These are phyloP conservation scores for Aureobasidium zeae DNA, from an alignment of 2,329 filamentous ascomycete genomes.

Conservation along the genomic window DNA sequence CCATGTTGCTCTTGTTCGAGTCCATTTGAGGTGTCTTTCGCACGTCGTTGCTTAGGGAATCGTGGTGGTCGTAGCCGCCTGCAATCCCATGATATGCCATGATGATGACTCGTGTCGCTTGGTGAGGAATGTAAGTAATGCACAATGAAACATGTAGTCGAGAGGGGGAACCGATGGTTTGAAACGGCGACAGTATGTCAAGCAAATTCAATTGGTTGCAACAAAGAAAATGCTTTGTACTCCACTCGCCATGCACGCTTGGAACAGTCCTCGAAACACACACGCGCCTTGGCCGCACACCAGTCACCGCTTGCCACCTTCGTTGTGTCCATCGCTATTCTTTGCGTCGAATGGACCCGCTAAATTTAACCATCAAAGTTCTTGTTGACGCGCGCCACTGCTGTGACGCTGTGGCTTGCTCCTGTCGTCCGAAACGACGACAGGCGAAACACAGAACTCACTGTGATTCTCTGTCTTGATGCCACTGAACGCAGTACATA, in stretches of 20 bases:
- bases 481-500: too few relatives aligned
- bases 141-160: slow-evolving; percentile 2
- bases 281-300: not conserved
- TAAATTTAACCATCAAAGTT: not conserved
- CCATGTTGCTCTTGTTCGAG: slow-evolving; percentile 2
- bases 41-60: slow-evolving; percentile 20
- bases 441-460: too few relatives aligned
- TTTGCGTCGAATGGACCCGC: too few relatives aligned
- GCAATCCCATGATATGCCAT: slow-evolving; percentile 29
- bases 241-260: too few relatives aligned
- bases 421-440: too few relatives aligned
- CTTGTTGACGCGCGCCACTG: not conserved
- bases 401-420: too few relatives aligned
- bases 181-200: too few relatives aligned
- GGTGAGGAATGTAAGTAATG: slow-evolving; percentile 11
- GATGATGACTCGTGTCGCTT: not conserved
- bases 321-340: not conserved
- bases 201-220: too few relatives aligned
- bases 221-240: too few relatives aligned
- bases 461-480: too few relatives aligned
- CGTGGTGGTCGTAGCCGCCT: slow-evolving; percentile 25
- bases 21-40: not conserved
- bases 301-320: not conserved
- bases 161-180: not conserved
- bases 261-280: too few relatives aligned